These are phyloP conservation scores for Ampelomyces quisqualis DNA, from an alignment of 2,329 filamentous ascomycete genomes.

Conservation along the genomic window DNA sequence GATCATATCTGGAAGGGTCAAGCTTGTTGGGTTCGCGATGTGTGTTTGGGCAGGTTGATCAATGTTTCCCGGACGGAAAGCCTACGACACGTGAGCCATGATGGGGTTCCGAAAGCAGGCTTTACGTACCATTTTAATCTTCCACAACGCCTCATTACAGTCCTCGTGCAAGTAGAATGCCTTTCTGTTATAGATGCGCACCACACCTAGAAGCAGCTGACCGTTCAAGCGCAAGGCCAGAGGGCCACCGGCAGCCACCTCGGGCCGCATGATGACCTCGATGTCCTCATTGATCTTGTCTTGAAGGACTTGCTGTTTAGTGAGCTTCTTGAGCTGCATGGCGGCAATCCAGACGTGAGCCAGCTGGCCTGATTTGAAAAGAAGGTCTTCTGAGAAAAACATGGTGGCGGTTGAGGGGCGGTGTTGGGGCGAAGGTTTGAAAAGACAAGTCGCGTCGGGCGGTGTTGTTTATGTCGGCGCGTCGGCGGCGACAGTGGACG, in stretches of 20 bases:
- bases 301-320: constrained; percentile 92
- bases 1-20: constrained; percentile 87
- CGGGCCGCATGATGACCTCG: constrained; percentile 85
- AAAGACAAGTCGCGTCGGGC: constrained; percentile 21
- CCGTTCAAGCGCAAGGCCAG: constrained; percentile 93
- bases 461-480: constrained; percentile 38
- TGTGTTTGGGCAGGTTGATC: constrained; percentile 80
- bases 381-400: constrained; percentile 96
- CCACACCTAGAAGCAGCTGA: constrained; percentile 90
- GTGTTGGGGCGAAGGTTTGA: constrained; percentile 13
- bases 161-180: constrained; percentile 94
- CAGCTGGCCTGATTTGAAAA: constrained; percentile 95
- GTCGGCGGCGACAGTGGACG: constrained; percentile 26
- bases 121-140: constrained; percentile 86
- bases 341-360: constrained; percentile 97
- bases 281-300: constrained; percentile 95
- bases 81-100: constrained; percentile 49
- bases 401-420: constrained; percentile 53
- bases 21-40: constrained; percentile 77
- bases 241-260: constrained; percentile 66
- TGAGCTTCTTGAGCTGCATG: constrained; percentile 97
- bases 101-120: not conserved
- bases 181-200: constrained; percentile 96
- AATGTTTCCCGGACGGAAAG: constrained; percentile 94
- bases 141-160: constrained; percentile 94